Evolutionary conservation across 257 asterid genomes (phyloP), one percentile per base, ranked within the genome.

Genomic region (Osmanthus fragrans): DNA sequence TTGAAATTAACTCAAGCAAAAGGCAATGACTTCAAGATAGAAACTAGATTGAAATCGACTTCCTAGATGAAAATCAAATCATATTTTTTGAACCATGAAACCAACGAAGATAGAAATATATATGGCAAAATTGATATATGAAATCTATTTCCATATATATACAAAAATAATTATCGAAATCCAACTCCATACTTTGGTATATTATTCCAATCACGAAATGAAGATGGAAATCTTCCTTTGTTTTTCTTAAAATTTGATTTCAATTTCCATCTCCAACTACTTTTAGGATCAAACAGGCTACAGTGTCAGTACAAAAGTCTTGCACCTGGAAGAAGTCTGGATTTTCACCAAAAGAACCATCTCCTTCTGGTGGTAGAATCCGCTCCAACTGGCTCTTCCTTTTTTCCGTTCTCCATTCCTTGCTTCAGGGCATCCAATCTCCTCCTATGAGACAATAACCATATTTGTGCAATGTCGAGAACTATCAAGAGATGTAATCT

Each of bases 341-440:
- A 16, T 47, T 45, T 82, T 87, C 85, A 90, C 93, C 92, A 90
- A 77, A 89, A 89, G 86, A 91, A 85, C 96, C 97, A 92, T 81
- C 83, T 85, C 80, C 79, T 92, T 77, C 80, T 92, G 82, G 86
- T 30, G 69, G 81, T 75, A 1, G 72, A 15, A 58, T 74, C 83
- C 73, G 45, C 84, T 74, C 51, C 84, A 76, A 73, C 79, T 2
- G 85, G 40, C 71, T 84, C 91, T 19, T 85, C 92, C 69, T 77
- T 85, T 75, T 80, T 85, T 47, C 93, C 80, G 79, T 73, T 88
- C 34, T 92, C 93, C 84, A 92, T 84, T 83, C 97, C 98, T 77
- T 85, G 87, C 83, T 92, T 88, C 82, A 94, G 86, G n/a, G 96
- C 87, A 37, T 90, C 97, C 33, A 92, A 73, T 75, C 97, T 79